Conservation (phyloP, 2,329 filamentous ascomycete species). For the Cladosporium cucumerinum region DNA sequence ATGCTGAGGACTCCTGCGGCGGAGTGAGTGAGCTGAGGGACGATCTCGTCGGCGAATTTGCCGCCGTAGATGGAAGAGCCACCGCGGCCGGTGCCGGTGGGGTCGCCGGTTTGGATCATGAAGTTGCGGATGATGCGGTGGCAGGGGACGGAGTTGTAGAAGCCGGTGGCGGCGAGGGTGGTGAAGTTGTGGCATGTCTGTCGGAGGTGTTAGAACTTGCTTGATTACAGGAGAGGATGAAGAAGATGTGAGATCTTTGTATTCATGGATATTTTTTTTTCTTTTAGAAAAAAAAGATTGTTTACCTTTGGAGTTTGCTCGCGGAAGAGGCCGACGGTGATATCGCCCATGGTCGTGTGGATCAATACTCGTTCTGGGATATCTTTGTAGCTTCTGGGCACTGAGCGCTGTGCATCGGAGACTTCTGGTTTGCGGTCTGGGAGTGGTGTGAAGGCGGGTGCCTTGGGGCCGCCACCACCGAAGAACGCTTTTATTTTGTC, state of each 20-base stretch:
- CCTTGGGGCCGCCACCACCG: constrained; percentile 1
- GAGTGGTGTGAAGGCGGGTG: not conserved
- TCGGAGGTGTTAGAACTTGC: constrained; percentile 50
- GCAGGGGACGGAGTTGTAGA: constrained; percentile 88
- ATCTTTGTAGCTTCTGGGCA: constrained; percentile 15
- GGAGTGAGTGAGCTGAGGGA: constrained; percentile 80
- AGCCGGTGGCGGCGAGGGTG: constrained; percentile 73
- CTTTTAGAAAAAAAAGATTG: too few species aligned
- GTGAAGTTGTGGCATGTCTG: constrained; percentile 90
- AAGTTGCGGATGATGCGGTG: constrained; percentile 98
- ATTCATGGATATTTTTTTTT: constrained; percentile 33
- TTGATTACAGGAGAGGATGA: too few species aligned
- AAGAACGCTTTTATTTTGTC: constrained; percentile 12
- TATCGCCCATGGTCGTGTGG: constrained; percentile 36
- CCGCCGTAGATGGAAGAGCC: constrained; percentile 96
- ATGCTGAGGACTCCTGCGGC: constrained; percentile 92
- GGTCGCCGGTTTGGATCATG: constrained; percentile 98
- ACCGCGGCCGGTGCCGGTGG: constrained; percentile 93
- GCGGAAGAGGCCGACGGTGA: constrained; percentile 33
- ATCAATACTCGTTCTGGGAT: constrained; percentile 30
- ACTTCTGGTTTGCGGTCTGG: constrained; percentile 10
- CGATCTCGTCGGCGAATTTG: constrained; percentile 97
- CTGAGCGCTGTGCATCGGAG: not conserved
- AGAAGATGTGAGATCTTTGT: too few species aligned
- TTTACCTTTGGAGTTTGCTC: constrained; percentile 31